Evolutionary conservation across 2,329 filamentous ascomycete species (phyloP).

Genomic region (Paraphaeosphaeria minitans): DNA sequence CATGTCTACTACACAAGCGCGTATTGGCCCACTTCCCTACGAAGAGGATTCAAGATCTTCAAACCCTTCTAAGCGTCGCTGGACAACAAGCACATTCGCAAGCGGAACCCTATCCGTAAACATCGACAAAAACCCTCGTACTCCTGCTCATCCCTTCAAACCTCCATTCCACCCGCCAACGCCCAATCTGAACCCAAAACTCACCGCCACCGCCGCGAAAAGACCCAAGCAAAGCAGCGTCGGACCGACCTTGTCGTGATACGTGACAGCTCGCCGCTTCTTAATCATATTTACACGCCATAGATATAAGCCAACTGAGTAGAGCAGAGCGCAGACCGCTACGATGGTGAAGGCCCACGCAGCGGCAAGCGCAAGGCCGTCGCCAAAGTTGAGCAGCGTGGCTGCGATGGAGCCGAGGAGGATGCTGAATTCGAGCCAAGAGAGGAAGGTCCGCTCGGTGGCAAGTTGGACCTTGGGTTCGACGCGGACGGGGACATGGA

Average conservation of each 20-base stretch:
- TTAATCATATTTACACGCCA: conserved; percentile 88
- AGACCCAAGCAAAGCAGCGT: conserved; percentile 75
- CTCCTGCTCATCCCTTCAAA: conserved; percentile 38
- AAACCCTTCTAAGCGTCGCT: no score
- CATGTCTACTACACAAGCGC: not conserved
- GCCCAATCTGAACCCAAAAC: conserved; percentile 79
- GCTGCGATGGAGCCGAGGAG: conserved; percentile 70
- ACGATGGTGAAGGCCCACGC: conserved; percentile 82
- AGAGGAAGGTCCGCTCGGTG: conserved; percentile 91
- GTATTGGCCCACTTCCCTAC: not conserved
- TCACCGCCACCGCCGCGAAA: conserved; percentile 74
- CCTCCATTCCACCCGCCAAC: conserved; percentile 55
- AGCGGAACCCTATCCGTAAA: not conserved
- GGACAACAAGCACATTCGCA: not conserved
- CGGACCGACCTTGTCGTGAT: conserved; percentile 89
- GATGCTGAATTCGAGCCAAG: conserved; percentile 97
- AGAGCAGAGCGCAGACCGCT: conserved; percentile 77
- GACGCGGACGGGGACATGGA: conserved; percentile 93
- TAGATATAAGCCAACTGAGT: conserved; percentile 82
- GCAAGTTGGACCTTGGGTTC: conserved; percentile 99
- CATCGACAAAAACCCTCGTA: no score
- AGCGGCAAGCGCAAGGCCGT: conserved; percentile 40
- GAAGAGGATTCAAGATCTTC: not conserved
- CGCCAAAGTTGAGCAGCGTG: conserved; percentile 49
- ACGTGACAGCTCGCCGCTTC: conserved; percentile 80